Evolutionary conservation across 768 basidiomycete species (phyloP).

Genomic region (Porphyrellus cyaneotinctus): DNA sequence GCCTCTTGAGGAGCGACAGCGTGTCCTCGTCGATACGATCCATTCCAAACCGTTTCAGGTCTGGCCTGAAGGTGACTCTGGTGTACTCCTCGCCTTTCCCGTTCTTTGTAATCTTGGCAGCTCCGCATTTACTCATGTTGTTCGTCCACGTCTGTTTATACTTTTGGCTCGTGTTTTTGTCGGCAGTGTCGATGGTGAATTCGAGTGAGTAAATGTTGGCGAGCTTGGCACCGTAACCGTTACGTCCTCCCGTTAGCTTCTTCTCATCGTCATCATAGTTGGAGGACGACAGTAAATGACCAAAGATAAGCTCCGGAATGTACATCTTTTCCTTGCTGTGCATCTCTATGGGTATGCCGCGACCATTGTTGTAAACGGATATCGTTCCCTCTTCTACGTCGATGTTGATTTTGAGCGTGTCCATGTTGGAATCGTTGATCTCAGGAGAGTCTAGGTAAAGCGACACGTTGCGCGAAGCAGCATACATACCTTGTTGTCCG

Average conservation of each 20-base stretch:
- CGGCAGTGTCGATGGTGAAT: slow-evolving; percentile 94
- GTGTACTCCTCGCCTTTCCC: slow-evolving; percentile 87
- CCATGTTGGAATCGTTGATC: slow-evolving; percentile 93
- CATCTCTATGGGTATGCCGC: slow-evolving; percentile 95
- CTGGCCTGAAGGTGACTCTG: slow-evolving; percentile 87
- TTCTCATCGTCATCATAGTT: slow-evolving; percentile 99
- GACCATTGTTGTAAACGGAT: slow-evolving; percentile 92
- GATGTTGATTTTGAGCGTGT: slow-evolving; percentile 83
- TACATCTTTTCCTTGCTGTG: slow-evolving; percentile 91
- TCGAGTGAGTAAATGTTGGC: slow-evolving; percentile 97
- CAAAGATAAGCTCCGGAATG: slow-evolving; percentile 97
- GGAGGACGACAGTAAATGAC: slow-evolving; percentile 87
- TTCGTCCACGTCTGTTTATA: slow-evolving; percentile 93
- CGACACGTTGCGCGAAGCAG: background rate
- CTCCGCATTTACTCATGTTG: slow-evolving; percentile 87
- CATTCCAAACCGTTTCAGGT: slow-evolving; percentile 92
- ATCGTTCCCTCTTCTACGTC: slow-evolving; percentile 81
- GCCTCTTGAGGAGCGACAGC: slow-evolving; percentile 80
- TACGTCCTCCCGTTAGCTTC: slow-evolving; percentile 96
- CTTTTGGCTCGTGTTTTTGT: slow-evolving; percentile 80
- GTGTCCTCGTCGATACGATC: slow-evolving; percentile 87
- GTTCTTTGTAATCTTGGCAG: slow-evolving; percentile 93
- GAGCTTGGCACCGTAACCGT: slow-evolving; percentile 97
- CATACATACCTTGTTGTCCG: slow-evolving; percentile 90
- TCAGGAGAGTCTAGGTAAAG: slow-evolving; percentile 28